phyloP scores from a whole-genome alignment of 352 stramenopile genomes.

The Phytophthora multivora region DNA sequence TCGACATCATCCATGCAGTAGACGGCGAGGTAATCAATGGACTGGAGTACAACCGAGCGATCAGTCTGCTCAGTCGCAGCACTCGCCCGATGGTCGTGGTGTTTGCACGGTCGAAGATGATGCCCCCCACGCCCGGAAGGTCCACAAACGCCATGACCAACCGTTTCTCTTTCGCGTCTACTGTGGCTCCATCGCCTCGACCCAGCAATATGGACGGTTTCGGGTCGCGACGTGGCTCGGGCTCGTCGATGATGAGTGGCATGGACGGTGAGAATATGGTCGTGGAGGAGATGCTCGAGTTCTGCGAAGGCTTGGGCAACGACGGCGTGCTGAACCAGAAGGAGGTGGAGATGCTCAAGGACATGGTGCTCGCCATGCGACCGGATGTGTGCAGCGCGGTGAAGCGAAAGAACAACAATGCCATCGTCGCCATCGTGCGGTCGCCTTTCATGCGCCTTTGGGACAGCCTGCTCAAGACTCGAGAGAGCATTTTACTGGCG shows the following conservation, averaged over 20 bases:
- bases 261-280: conserved; percentile 66
- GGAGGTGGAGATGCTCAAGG: conserved; percentile 76
- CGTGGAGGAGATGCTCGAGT: conserved; percentile 88
- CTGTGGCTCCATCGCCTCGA: conserved; percentile 67
- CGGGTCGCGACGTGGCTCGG: conserved; percentile 49
- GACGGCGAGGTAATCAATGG: conserved; percentile 81
- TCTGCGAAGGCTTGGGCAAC: conserved; percentile 65
- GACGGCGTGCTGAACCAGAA: conserved; percentile 60
- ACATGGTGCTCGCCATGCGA: conserved; percentile 80
- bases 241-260: conserved; percentile 46
- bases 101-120: conserved; percentile 75
- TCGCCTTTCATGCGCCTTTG: conserved; percentile 85
- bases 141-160: conserved; percentile 55
- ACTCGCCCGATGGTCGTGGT: conserved; percentile 80
- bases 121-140: conserved; percentile 59
- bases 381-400: conserved; percentile 76
- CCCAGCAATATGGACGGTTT: conserved; percentile 36
- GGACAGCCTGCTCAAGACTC: conserved; percentile 84
- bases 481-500: conserved; percentile 80
- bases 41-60: conserved; percentile 81
- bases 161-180: conserved; percentile 78
- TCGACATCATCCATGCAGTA: conserved; percentile 80
- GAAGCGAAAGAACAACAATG: conserved; percentile 83
- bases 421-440: conserved; percentile 79
- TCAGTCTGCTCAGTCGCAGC: conserved; percentile 72